Evolutionary conservation across 495 filamentous ascomycete species (phyloP).

Genomic region (Arthonia radiata): DNA sequence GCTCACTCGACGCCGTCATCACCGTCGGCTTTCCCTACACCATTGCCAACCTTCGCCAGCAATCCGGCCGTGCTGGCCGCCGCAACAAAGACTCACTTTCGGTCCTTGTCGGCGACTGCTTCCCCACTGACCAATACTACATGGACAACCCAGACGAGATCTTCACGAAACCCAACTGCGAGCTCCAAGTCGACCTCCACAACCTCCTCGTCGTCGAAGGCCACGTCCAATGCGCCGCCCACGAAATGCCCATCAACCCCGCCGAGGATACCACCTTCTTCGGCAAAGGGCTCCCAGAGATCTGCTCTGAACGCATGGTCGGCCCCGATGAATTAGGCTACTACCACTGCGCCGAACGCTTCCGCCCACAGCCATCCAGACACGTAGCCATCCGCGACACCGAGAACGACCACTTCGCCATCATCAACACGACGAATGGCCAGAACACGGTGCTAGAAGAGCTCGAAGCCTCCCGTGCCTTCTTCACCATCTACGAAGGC

Average conservation of each 20-base stretch:
- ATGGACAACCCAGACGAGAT: conserved; percentile 94
- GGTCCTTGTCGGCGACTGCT: conserved; percentile 74
- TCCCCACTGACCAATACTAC: conserved; percentile 83
- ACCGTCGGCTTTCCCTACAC: conserved; percentile 89
- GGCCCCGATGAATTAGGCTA: conserved; percentile 52
- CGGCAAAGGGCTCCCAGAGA: conserved; percentile 39
- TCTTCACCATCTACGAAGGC: conserved; percentile 92
- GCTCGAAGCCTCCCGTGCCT: conserved; percentile 81
- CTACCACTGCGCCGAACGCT: conserved; percentile 73
- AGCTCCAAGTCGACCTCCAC: conserved; percentile 66
- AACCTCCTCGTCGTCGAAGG: conserved; percentile 84
- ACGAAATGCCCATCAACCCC: conserved; percentile 73
- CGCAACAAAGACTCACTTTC: conserved; percentile 87
- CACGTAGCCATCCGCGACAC: conserved; percentile 79
- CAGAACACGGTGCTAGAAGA: conserved; percentile 77
- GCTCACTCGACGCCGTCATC: conserved; percentile 79
- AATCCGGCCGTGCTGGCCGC: conserved; percentile 79
- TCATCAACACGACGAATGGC: conserved; percentile 66
- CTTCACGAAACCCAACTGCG: conserved; percentile 79
- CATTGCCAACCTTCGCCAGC: conserved; percentile 80
- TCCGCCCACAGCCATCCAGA: conserved; percentile 59
- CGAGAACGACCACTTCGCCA: conserved; percentile 78
- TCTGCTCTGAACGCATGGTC: conserved; percentile 54
- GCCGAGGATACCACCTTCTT: conserved; percentile 60
- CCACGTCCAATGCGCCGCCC: conserved; percentile 86